Evolutionary conservation across 129 eudicot genomes (phyloP), one percentile per base, ranked within the genome.

Genomic region (Kitagawia praeruptora): DNA sequence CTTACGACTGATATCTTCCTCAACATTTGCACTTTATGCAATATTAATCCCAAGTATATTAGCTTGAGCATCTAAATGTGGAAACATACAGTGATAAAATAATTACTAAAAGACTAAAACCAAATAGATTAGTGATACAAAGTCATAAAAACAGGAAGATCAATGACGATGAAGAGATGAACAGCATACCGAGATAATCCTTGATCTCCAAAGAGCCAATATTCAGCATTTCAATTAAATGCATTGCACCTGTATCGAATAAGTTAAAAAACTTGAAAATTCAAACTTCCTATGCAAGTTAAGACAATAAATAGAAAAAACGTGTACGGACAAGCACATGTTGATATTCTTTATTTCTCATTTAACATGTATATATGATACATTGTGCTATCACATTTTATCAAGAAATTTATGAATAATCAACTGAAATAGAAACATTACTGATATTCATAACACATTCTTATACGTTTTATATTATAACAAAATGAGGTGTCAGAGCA

Each of bases 131-230:
- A 54, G 21, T 40, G 1, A 58, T 73, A 25, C 18, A 6, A 58
- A 42, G 19, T 25, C 31, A 58, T 2, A 71, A n/a, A 7, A 14
- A 48, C 25, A 79, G 53, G 44, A 85, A 10, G 28, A 58, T 23
- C 41, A 45, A 74, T 15, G 47, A 12, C 3, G 73, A 37, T 27
- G 56, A 51, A 44, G 46, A 70, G 37, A 75, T 74, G 78, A 64
- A 25, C 66, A 31, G 49, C 54, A 47, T 91, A 93, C 98, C 97
- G 70, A 93, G 93, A 89, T 85, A 91, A 83, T 93, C 98, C 58
- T 82, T 84, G 16, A 87, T 77, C 84, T 91, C 98, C 77, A 93
- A 80, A 83, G 75, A 82, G 72, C 88, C 93, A 70, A 89, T 69
- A 76, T 83, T 84, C 53, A 93, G 75, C 9, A 56, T 75, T 77